phyloP scores from a whole-genome alignment of 768 basidiomycete species.

The Podaxis mareebaensis region DNA sequence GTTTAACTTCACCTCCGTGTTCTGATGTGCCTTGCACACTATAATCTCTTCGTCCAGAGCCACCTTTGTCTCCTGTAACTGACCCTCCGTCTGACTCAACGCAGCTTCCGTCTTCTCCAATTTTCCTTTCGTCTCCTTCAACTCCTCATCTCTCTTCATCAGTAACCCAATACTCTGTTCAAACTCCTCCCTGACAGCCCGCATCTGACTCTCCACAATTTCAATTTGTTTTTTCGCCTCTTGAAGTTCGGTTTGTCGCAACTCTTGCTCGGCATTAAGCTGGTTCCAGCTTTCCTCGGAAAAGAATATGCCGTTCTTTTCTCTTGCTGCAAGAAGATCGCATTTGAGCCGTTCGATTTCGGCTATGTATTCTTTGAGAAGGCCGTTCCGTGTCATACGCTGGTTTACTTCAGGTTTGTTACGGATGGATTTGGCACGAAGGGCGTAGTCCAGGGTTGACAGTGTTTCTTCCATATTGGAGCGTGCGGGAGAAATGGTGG shows the following conservation, averaged over 20 bases:
- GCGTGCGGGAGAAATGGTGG: slow-evolving; percentile 91
- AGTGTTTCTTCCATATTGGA: slow-evolving; percentile 96
- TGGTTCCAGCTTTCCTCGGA: slow-evolving; percentile 90
- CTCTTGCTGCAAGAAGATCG: slow-evolving; percentile 86
- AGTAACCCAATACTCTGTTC: slow-evolving; percentile 84
- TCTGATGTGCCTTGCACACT: slow-evolving; percentile 75
- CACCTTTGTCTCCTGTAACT: slow-evolving; percentile 56
- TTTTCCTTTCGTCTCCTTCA: slow-evolving; percentile 59
- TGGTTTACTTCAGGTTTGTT: slow-evolving; percentile 97
- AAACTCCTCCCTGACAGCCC: slow-evolving; percentile 83
- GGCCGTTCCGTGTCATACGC: slow-evolving; percentile 87
- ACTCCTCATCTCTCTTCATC: slow-evolving; percentile 73
- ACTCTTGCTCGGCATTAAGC: slow-evolving; percentile 74
- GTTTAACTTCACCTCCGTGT: slow-evolving; percentile 71
- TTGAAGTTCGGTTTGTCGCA: slow-evolving; percentile 72
- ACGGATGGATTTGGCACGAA: slow-evolving; percentile 91
- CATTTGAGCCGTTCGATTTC: slow-evolving; percentile 94
- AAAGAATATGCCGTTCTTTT: slow-evolving; percentile 96
- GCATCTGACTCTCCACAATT: slow-evolving; percentile 80
- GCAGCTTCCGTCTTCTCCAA: slow-evolving; percentile 53
- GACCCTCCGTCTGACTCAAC: slow-evolving; percentile 53
- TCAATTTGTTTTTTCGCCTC: slow-evolving; percentile 84
- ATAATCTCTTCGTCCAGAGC: slow-evolving; percentile 79
- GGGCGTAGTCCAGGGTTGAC: slow-evolving; percentile 95
- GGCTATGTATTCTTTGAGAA: slow-evolving; percentile 89